Evolutionary conservation across 2,329 filamentous ascomycete genomes (phyloP).

Genomic region (Cercospora beticola): DNA sequence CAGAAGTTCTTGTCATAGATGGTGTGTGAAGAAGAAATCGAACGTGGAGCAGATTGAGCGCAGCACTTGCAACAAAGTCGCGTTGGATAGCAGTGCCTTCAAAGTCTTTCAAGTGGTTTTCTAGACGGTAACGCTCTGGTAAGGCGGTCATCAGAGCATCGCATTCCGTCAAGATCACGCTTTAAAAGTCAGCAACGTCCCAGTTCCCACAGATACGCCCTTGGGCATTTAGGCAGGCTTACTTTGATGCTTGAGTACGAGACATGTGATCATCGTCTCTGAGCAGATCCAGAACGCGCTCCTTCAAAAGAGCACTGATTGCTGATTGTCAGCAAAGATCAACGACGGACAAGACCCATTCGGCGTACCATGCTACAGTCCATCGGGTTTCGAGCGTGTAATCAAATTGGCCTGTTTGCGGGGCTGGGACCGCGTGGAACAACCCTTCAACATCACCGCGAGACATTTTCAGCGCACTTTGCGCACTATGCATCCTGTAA

Average conservation of each 20-base stretch:
- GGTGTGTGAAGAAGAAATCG: slow-evolving; percentile 36
- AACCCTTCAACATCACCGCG: background rate
- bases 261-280: slow-evolving; percentile 22
- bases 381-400: slow-evolving; percentile 34
- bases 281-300: slow-evolving; percentile 38
- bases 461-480: slow-evolving; percentile 11
- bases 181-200: background rate
- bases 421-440: background rate
- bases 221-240: background rate
- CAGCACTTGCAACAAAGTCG: slow-evolving; percentile 38
- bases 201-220: background rate
- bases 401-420: slow-evolving; percentile 25
- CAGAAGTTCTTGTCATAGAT: slow-evolving; percentile 25
- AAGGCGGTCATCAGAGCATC: slow-evolving; percentile 32
- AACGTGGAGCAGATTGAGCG: slow-evolving; percentile 39
- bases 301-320: slow-evolving; percentile 33
- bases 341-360: too few relatives aligned
- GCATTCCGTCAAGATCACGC: slow-evolving; percentile 5
- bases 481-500: slow-evolving; percentile 44
- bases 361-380: slow-evolving; percentile 33
- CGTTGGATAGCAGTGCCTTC: slow-evolving; percentile 26
- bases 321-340: background rate
- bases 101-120: slow-evolving; percentile 13
- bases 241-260: slow-evolving; percentile 11
- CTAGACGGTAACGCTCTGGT: slow-evolving; percentile 29